phyloP scores from a whole-genome alignment of 116 monocot genomes.

The Zostera marina region DNA sequence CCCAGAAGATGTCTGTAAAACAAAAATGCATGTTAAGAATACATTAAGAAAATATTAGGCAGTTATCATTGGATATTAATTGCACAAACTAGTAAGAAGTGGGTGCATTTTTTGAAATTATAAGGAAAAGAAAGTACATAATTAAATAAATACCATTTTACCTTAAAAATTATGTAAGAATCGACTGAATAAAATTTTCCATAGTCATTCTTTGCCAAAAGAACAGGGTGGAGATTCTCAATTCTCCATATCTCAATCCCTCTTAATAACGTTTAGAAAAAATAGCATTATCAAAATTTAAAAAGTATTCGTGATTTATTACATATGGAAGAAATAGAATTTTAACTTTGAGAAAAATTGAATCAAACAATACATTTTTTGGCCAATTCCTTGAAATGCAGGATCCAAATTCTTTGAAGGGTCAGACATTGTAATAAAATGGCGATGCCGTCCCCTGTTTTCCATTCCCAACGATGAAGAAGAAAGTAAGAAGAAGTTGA shows the following conservation, averaged over 20 bases:
- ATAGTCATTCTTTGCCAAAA: slow-evolving; percentile 64
- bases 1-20: slow-evolving; percentile 51
- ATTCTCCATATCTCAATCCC: slow-evolving; percentile 95
- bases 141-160: slow-evolving; percentile 8
- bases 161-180: slow-evolving; percentile 97
- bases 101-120: neutral
- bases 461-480: too few species aligned
- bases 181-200: slow-evolving; percentile 97
- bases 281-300: neutral
- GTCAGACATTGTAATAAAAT: slow-evolving; percentile 26
- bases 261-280: slow-evolving; percentile 45
- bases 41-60: neutral
- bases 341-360: too few species aligned
- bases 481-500: too few species aligned
- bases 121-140: neutral
- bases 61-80: too few species aligned
- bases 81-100: too few species aligned
- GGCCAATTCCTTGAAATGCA: slow-evolving; percentile 85
- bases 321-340: too few species aligned
- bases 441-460: neutral
- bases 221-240: slow-evolving; percentile 90
- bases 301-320: neutral
- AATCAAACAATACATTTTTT: slow-evolving; percentile 54
- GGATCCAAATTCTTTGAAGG: slow-evolving; percentile 53
- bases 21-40: slow-evolving; percentile 3